These are phyloP conservation scores for Candida rishiriensis DNA, from an alignment of 805 yeast genomes.

Conservation along the genomic window DNA sequence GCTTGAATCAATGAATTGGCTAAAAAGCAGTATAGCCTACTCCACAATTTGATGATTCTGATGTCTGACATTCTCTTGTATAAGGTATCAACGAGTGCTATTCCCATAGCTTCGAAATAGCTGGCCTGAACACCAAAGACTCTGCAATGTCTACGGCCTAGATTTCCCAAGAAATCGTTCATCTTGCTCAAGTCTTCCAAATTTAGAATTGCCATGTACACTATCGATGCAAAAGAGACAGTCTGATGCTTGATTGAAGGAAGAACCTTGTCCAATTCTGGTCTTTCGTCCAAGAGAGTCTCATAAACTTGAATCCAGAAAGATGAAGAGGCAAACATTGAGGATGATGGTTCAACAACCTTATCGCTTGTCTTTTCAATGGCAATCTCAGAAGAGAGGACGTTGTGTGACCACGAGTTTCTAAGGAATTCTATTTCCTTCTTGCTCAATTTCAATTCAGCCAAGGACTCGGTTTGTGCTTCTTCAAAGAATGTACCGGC, in stretches of 20 bases:
- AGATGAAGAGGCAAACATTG: conserved; percentile 44
- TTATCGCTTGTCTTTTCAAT: conserved; percentile 3
- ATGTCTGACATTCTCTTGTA: conserved; percentile 41
- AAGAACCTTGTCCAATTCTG: conserved; percentile 49
- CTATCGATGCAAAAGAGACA: conserved; percentile 62
- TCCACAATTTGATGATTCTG: conserved; percentile 21
- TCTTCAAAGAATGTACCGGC: not conserved
- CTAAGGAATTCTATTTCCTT: conserved; percentile 10
- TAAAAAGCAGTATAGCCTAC: conserved; percentile 26
- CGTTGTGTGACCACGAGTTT: conserved; percentile 12
- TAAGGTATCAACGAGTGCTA: conserved; percentile 55
- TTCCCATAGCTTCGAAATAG: conserved; percentile 62
- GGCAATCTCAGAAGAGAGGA: conserved; percentile 1
- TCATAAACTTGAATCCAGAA: conserved; percentile 68
- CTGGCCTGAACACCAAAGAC: conserved; percentile 58
- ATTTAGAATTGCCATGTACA: conserved; percentile 55
- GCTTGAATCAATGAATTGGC: conserved; percentile 26
- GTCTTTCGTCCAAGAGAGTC: conserved; percentile 51
- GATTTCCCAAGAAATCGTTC: conserved; percentile 47
- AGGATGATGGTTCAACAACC: conserved; percentile 14
- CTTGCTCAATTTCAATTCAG: conserved; percentile 6
- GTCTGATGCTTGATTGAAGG: conserved; percentile 71
- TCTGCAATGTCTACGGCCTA: conserved; percentile 67
- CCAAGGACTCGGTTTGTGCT: not conserved
- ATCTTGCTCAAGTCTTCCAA: conserved; percentile 49